Evolutionary conservation across 2,329 filamentous ascomycete genomes (phyloP).

Genomic region (Pseudogymnoascus sp.): DNA sequence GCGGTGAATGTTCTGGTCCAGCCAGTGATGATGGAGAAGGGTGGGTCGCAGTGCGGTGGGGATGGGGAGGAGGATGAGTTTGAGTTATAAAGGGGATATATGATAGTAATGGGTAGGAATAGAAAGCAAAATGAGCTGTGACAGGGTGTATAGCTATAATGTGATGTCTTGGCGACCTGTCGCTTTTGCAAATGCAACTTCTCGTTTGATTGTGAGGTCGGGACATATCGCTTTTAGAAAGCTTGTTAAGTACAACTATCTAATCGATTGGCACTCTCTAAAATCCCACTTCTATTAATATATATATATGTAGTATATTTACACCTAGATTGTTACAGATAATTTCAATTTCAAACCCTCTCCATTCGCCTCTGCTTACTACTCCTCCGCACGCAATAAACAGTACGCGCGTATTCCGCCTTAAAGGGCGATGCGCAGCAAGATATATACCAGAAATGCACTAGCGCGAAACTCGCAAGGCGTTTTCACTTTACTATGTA

Average conservation of each 20-base stretch:
- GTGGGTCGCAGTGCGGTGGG: not conserved
- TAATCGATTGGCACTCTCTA: not conserved
- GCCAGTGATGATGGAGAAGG: not conserved
- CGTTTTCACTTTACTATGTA: not conserved
- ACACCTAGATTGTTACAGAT: not conserved
- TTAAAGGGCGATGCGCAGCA: not conserved
- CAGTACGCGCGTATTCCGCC: not conserved
- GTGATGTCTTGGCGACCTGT: not conserved
- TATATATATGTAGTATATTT: not conserved
- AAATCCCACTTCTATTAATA: not conserved
- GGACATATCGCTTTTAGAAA: not conserved
- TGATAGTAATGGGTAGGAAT: not conserved
- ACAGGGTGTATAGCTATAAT: not conserved
- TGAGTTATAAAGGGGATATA: not conserved
- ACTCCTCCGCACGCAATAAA: not conserved
- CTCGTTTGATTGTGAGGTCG: not conserved
- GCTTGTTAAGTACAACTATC: not conserved
- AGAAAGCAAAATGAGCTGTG: not conserved
- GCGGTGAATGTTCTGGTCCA: not conserved
- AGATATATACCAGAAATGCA: not conserved
- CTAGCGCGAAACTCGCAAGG: not conserved
- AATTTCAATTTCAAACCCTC: no score
- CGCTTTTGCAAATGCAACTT: not conserved
- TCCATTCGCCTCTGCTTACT: not conserved
- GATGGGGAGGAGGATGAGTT: not conserved